A percentile compares a stretch with the other conserved stretches of the same genome.
phyloP scores from a whole-genome alignment of 257 asterid genomes.

The Handroanthus guayacan region DNA sequence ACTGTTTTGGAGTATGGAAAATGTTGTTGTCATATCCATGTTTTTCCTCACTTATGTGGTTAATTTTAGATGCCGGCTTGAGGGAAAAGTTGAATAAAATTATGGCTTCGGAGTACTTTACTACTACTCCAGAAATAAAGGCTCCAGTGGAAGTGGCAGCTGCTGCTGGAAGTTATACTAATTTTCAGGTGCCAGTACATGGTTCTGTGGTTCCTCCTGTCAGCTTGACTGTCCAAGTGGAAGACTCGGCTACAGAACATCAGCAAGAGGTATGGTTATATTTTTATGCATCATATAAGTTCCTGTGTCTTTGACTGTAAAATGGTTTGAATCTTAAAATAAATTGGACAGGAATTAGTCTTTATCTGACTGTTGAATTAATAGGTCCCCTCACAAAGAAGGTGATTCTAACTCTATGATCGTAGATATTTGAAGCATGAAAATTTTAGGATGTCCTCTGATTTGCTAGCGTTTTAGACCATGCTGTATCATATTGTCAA shows the following conservation, averaged over 20 bases:
- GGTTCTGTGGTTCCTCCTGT: slow-evolving; percentile 41
- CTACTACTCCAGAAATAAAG: slow-evolving; percentile 57
- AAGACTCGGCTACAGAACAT: slow-evolving; percentile 44
- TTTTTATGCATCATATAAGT: background rate
- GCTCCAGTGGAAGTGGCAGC: slow-evolving; percentile 69
- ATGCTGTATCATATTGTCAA: slow-evolving; percentile 5
- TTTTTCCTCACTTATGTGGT: slow-evolving; percentile 23
- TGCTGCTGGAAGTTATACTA: slow-evolving; percentile 55
- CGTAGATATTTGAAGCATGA: background rate
- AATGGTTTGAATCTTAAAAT: background rate
- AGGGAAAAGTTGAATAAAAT: slow-evolving; percentile 66
- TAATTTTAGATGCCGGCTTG: slow-evolving; percentile 58
- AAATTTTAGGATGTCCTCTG: background rate
- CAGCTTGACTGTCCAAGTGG: slow-evolving; percentile 39
- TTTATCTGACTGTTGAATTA: slow-evolving; percentile 24
- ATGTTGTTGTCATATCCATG: background rate
- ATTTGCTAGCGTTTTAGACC: slow-evolving; percentile 4
- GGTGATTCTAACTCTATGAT: slow-evolving; percentile 38
- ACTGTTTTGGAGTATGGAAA: slow-evolving; percentile 3
- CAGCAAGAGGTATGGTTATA: slow-evolving; percentile 56
- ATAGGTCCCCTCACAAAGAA: slow-evolving; percentile 34
- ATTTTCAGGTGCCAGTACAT: slow-evolving; percentile 56
- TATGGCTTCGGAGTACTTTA: slow-evolving; percentile 67
- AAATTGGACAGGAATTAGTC: slow-evolving; percentile 16
- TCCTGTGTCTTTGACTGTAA: slow-evolving; percentile 3